phyloP scores from a whole-genome alignment of 2,329 filamentous ascomycete genomes.

The Talaromyces rugulosus region DNA sequence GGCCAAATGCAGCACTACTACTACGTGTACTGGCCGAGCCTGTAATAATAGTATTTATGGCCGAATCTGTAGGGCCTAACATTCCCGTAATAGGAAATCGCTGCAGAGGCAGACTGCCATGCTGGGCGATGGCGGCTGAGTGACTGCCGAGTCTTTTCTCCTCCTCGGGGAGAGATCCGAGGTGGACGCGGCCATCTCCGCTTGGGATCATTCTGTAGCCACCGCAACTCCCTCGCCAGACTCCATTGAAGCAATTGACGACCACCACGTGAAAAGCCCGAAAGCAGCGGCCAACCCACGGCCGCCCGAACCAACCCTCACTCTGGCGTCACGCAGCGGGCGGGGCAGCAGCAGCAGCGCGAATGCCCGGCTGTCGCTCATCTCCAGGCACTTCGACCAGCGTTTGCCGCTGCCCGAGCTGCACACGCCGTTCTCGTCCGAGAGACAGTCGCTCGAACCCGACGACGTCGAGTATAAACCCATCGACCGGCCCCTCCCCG shows the following conservation, averaged over 20 bases:
- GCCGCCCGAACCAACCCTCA: conserved; percentile 4
- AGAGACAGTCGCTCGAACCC: conserved; percentile 47
- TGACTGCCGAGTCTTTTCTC: background rate
- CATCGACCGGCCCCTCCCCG: conserved; percentile 27
- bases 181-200: background rate
- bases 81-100: background rate
- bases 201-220: background rate
- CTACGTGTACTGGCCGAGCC: background rate
- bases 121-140: background rate
- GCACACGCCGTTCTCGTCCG: conserved; percentile 61
- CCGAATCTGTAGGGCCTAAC: background rate
- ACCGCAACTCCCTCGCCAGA: background rate
- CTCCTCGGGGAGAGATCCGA: background rate
- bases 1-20: background rate
- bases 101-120: background rate
- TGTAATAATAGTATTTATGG: background rate
- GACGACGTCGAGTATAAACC: conserved; percentile 54
- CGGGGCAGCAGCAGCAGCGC: conserved; percentile 17
- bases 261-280: background rate
- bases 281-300: conserved; percentile 7
- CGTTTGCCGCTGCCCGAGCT: conserved; percentile 52
- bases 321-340: conserved; percentile 15
- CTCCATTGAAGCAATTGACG: background rate
- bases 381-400: conserved; percentile 58
- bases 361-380: conserved; percentile 51